These are phyloP conservation scores for Pythium utonaiense DNA, from an alignment of 352 stramenopile species.

Conservation along the genomic window DNA sequence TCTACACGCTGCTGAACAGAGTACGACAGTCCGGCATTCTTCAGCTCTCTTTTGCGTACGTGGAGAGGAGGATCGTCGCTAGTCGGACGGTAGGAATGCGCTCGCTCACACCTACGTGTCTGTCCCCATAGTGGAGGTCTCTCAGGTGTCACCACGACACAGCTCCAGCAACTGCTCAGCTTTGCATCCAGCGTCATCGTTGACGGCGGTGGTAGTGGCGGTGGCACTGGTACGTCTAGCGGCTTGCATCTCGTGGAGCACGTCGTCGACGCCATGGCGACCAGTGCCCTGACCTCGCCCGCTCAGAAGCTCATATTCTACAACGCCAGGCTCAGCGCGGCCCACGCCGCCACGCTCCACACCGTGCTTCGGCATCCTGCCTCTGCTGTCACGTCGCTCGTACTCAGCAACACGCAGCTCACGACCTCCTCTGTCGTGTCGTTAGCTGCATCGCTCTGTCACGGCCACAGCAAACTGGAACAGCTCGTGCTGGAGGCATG, in stretches of 20 bases:
- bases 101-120: neutral
- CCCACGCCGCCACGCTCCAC: constrained; percentile 31
- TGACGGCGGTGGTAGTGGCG: constrained; percentile 28
- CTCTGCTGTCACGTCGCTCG: constrained; percentile 42
- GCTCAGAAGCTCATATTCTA: constrained; percentile 69
- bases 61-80: neutral
- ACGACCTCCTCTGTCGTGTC: constrained; percentile 31
- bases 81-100: no score
- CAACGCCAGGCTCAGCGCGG: constrained; percentile 46
- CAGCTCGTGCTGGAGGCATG: constrained; percentile 74
- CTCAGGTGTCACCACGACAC: constrained; percentile 29
- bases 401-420: constrained; percentile 56
- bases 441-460: constrained; percentile 42
- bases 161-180: constrained; percentile 56
- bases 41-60: constrained; percentile 55
- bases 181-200: constrained; percentile 60
- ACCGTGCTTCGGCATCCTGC: constrained; percentile 33
- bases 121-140: constrained; percentile 26
- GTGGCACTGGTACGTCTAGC: neutral
- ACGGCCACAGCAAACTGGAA: constrained; percentile 48
- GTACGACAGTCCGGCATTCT: constrained; percentile 61
- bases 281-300: constrained; percentile 25
- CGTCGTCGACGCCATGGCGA: constrained; percentile 42
- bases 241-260: constrained; percentile 39
- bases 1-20: constrained; percentile 69